phyloP scores from a whole-genome alignment of 495 filamentous ascomycete genomes.

The Friedmanniomyces simplex region DNA sequence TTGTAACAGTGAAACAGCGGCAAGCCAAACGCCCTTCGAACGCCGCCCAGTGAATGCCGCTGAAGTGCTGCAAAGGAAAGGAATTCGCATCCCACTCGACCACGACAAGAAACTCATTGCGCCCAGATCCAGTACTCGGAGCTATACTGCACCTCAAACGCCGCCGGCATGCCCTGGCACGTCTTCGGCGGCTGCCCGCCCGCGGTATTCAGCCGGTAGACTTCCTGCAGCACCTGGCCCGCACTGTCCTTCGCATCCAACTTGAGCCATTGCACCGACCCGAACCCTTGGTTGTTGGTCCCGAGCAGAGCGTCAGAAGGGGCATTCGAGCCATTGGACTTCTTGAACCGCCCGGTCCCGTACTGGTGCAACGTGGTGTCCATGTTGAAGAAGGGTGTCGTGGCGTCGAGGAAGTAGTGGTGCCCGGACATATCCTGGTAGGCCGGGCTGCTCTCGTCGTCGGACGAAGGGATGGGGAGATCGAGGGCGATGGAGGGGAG shows the following conservation, averaged over 20 bases:
- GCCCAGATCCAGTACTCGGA: constrained; percentile 52
- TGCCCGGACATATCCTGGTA: constrained; percentile 57
- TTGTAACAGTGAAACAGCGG: not conserved
- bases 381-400: constrained; percentile 69
- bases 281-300: constrained; percentile 36
- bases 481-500: constrained; percentile 46
- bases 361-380: constrained; percentile 44
- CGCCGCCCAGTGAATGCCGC: not conserved
- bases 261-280: constrained; percentile 67
- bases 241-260: constrained; percentile 23
- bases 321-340: constrained; percentile 41
- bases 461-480: constrained; percentile 33
- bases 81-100: not conserved
- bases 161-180: constrained; percentile 52
- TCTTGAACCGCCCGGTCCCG: constrained; percentile 51
- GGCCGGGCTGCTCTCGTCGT: constrained; percentile 35
- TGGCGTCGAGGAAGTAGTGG: constrained; percentile 62
- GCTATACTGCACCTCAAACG: constrained; percentile 69
- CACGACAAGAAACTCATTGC: constrained; percentile 1
- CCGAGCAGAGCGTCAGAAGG: constrained; percentile 48
- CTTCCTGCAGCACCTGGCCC: constrained; percentile 54
- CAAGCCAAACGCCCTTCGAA: not conserved
- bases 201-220: constrained; percentile 79
- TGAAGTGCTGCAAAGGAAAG: constrained; percentile 1
- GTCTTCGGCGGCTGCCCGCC: constrained; percentile 68